Evolutionary conservation across 176 grass and related monocot genomes (phyloP).

Genomic region (Themeda triandra): DNA sequence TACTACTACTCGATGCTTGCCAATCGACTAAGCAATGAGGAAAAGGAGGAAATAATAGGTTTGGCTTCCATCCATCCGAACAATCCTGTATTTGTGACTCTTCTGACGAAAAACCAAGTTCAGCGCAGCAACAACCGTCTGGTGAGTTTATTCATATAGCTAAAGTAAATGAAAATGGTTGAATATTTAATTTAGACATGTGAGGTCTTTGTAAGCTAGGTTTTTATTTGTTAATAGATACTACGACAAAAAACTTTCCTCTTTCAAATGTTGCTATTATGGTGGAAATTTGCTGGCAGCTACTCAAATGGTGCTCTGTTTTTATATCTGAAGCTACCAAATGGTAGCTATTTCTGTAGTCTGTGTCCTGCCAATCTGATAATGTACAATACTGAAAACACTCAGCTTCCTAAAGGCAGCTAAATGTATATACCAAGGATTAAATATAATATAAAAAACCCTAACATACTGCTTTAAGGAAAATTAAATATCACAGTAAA

Average conservation of each 20-base stretch:
- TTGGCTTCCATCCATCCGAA: slow-evolving; percentile 6
- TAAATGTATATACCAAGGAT: not conserved
- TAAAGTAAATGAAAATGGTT: not conserved
- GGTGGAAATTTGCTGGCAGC: not conserved
- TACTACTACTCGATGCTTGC: not conserved
- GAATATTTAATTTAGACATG: not conserved
- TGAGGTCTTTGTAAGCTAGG: not conserved
- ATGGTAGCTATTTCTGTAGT: too few relatives aligned
- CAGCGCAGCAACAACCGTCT: not conserved
- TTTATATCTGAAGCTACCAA: not conserved
- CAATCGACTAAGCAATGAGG: not conserved
- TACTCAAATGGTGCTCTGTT: not conserved
- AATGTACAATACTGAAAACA: not conserved
- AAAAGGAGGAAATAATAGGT: slow-evolving; percentile 4
- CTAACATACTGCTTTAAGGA: not conserved
- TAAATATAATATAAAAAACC: not conserved
- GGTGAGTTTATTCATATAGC: slow-evolving; percentile 19
- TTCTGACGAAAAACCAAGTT: slow-evolving; percentile 14
- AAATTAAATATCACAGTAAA: not conserved
- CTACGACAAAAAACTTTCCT: not conserved
- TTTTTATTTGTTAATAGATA: not conserved
- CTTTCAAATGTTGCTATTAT: not conserved
- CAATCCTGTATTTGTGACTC: slow-evolving; percentile 43
- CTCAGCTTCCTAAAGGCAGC: not conserved
- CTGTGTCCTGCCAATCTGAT: not conserved